These are phyloP conservation scores for Pseudozyma pruni DNA, from an alignment of 1,284 basidiomycete genomes.

Conservation along the genomic window DNA sequence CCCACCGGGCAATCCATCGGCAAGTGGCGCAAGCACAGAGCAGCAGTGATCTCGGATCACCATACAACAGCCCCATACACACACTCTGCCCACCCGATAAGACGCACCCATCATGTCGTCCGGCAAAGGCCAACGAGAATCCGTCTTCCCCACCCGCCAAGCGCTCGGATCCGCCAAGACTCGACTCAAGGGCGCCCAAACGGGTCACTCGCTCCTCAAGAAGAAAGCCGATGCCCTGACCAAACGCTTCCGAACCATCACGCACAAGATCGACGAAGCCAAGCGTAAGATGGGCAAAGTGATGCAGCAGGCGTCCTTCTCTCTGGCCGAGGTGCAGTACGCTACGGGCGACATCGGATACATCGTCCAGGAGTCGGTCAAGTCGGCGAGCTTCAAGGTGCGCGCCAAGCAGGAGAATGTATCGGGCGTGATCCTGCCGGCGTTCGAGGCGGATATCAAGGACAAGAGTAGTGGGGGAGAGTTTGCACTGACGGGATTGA, in stretches of 20 bases:
- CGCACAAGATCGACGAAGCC: constrained; percentile 81
- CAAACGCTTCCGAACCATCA: constrained; percentile 80
- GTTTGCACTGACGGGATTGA: constrained; percentile 96
- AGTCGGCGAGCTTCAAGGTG: constrained; percentile 86
- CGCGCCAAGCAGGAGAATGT: constrained; percentile 98
- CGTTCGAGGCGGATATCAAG: constrained; percentile 74
- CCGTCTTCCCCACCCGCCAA: constrained; percentile 79
- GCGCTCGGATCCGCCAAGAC: constrained; percentile 88
- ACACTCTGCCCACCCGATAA: not conserved
- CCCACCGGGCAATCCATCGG: too few relatives aligned
- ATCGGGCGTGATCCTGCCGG: constrained; percentile 94
- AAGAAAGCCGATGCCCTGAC: constrained; percentile 97
- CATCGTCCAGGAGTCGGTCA: constrained; percentile 71
- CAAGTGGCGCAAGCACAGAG: too few relatives aligned
- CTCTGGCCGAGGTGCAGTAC: constrained; percentile 97
- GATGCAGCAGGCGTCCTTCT: constrained; percentile 98
- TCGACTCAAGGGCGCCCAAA: constrained; percentile 94
- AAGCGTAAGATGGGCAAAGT: constrained; percentile 99
- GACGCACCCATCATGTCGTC: constrained; percentile 77
- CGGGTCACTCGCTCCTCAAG: constrained; percentile 93
- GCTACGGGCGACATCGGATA: constrained; percentile 93
- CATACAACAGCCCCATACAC: too few relatives aligned
- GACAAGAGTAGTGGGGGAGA: constrained; percentile 70
- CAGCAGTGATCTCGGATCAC: too few relatives aligned
- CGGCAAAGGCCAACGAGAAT: constrained; percentile 85